Percentiles rank a stretch among this genome's conserved stretches.
phyloP scores from a whole-genome alignment of 163 green algal species.

The Scenedesmus sp. region DNA sequence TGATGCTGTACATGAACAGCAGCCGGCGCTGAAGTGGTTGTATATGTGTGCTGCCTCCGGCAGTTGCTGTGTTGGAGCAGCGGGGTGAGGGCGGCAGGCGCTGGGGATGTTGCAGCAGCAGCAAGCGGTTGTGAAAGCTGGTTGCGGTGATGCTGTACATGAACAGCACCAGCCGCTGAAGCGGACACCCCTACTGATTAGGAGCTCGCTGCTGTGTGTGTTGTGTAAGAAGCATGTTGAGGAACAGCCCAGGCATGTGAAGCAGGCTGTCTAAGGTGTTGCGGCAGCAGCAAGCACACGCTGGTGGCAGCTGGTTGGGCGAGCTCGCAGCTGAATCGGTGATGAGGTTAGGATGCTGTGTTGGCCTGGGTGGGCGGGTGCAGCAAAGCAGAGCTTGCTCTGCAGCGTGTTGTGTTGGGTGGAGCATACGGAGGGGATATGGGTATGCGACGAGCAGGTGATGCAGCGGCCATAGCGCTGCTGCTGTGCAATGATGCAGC shows the following conservation, averaged over 20 bases:
- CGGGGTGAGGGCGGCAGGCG: background rate
- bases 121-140: background rate
- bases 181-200: no score
- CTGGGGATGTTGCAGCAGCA: background rate
- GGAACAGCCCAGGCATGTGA: no score
- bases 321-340: background rate
- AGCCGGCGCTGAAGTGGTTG: background rate
- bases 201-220: no score
- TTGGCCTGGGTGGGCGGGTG: background rate
- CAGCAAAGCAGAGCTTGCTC: background rate
- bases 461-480: background rate
- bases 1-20: constrained; percentile 42
- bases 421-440: no score
- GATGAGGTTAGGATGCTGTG: background rate
- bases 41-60: background rate
- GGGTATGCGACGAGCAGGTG: background rate
- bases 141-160: no score
- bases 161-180: no score
- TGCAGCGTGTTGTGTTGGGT: background rate
- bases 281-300: background rate
- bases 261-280: background rate
- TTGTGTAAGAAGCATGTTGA: no score
- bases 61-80: background rate
- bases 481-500: background rate
- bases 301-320: background rate